A percentile compares a stretch with the other conserved stretches of the same genome.
Evolutionary conservation across 1,284 basidiomycete genomes (phyloP).

Genomic region (Austroboletus olivaceoglutinosus): DNA sequence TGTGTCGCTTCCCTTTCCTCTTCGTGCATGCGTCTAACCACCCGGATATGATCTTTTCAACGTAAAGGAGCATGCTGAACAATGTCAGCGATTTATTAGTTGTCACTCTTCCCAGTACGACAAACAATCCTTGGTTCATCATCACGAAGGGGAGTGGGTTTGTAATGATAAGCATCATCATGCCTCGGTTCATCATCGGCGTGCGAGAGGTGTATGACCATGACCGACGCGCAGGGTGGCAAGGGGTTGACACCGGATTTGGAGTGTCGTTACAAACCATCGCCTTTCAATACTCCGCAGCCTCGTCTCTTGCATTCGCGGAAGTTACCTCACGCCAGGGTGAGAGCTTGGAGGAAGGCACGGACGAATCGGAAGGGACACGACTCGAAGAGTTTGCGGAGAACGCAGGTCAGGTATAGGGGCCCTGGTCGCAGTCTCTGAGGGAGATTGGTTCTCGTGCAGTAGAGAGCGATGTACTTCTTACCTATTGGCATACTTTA

Average conservation of each 20-base stretch:
- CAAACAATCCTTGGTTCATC: neutral
- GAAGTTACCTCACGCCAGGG: neutral
- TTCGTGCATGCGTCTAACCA: neutral
- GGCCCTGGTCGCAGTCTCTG: no score
- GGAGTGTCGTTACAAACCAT: neutral
- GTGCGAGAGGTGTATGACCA: neutral
- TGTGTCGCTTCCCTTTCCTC: neutral
- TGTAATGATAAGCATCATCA: neutral
- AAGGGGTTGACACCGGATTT: neutral
- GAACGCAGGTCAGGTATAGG: no score
- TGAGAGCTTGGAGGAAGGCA: neutral
- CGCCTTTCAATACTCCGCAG: neutral
- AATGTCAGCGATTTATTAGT: neutral
- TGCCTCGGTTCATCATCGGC: neutral
- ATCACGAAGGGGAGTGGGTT: neutral
- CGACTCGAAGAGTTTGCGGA: no score
- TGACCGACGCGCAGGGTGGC: neutral
- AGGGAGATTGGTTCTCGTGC: no score
- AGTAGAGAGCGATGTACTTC: no score
- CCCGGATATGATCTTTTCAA: neutral
- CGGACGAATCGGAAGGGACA: neutral
- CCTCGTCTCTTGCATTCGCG: neutral
- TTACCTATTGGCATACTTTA: no score
- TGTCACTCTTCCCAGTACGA: neutral
- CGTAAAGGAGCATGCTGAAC: neutral